Percentiles rank a stretch among this genome's conserved stretches.
Evolutionary conservation across 768 basidiomycete species (phyloP).

Genomic region (Rhizopogon vulgaris): DNA sequence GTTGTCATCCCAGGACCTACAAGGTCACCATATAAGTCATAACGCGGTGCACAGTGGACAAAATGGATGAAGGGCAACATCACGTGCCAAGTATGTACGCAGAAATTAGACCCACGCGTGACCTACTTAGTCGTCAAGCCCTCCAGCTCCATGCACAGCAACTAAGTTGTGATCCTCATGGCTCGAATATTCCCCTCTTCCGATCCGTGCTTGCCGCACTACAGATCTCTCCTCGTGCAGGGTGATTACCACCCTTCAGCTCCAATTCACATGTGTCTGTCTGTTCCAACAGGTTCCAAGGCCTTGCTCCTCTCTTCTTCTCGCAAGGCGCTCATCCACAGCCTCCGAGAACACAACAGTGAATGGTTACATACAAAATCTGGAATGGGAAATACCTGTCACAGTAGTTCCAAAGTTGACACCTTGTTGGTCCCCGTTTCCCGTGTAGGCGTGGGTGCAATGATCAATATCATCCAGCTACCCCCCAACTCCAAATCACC

Average conservation of each 20-base stretch:
- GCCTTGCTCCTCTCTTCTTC: slow-evolving; percentile 51
- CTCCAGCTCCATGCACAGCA: background rate
- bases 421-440: slow-evolving; percentile 45
- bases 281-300: slow-evolving; percentile 29
- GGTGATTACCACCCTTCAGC: slow-evolving; percentile 64
- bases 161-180: background rate
- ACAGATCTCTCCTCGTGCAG: slow-evolving; percentile 52
- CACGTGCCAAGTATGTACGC: slow-evolving; percentile 13
- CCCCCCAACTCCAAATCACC: slow-evolving; percentile 51
- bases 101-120: too few species aligned
- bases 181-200: slow-evolving; percentile 36
- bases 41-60: background rate
- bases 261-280: slow-evolving; percentile 61
- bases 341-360: slow-evolving; percentile 46
- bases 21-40: background rate
- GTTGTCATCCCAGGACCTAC: background rate
- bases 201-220: slow-evolving; percentile 41
- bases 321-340: slow-evolving; percentile 33
- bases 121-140: background rate
- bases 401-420: slow-evolving; percentile 37
- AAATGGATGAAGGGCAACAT: background rate
- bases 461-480: slow-evolving; percentile 39
- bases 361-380: slow-evolving; percentile 31
- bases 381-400: slow-evolving; percentile 31
- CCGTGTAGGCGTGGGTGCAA: background rate